phyloP scores from a whole-genome alignment of 2,329 filamentous ascomycete genomes.

The Aphanoascus verrucosus region DNA sequence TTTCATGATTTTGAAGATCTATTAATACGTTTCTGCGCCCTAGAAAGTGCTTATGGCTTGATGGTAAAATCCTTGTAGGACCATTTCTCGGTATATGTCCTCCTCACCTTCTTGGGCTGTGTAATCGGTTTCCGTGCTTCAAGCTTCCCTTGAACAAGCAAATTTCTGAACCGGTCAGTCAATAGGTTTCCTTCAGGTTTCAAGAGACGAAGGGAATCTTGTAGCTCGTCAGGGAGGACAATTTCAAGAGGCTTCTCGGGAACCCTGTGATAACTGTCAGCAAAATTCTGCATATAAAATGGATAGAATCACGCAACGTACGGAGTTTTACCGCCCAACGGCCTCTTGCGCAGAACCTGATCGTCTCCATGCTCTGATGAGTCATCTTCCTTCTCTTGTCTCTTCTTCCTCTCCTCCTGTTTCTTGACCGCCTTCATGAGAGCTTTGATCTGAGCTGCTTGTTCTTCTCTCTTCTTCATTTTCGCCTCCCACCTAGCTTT shows the following conservation, averaged over 20 bases:
- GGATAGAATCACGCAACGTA: conserved; percentile 24
- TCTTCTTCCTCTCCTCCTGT: conserved; percentile 40
- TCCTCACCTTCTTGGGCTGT: conserved; percentile 73
- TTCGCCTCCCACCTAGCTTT: conserved; percentile 63
- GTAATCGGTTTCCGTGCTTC: conserved; percentile 69
- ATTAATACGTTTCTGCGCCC: not conserved
- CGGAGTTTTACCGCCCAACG: conserved; percentile 55
- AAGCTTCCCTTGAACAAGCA: conserved; percentile 79
- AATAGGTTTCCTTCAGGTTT: conserved; percentile 95
- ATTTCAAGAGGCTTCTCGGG: conserved; percentile 73
- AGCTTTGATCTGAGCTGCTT: conserved; percentile 60
- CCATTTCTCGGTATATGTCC: conserved; percentile 88
- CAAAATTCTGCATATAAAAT: not conserved
- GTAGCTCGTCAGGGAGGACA: conserved; percentile 68
- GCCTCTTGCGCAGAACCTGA: conserved; percentile 55
- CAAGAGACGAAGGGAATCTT: conserved; percentile 68
- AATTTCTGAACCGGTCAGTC: conserved; percentile 79
- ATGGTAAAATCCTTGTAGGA: conserved; percentile 85
- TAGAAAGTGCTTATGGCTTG: not conserved
- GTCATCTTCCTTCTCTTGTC: conserved; percentile 26
- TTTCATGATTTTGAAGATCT: not conserved
- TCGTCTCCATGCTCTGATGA: conserved; percentile 48
- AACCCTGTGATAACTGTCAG: conserved; percentile 20
- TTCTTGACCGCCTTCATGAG: conserved; percentile 46
- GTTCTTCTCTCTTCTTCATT: conserved; percentile 60